Evolutionary conservation across 805 yeast species (phyloP), one percentile per base, ranked within the genome.

Genomic region (Wickerhamiella domercqiae): DNA sequence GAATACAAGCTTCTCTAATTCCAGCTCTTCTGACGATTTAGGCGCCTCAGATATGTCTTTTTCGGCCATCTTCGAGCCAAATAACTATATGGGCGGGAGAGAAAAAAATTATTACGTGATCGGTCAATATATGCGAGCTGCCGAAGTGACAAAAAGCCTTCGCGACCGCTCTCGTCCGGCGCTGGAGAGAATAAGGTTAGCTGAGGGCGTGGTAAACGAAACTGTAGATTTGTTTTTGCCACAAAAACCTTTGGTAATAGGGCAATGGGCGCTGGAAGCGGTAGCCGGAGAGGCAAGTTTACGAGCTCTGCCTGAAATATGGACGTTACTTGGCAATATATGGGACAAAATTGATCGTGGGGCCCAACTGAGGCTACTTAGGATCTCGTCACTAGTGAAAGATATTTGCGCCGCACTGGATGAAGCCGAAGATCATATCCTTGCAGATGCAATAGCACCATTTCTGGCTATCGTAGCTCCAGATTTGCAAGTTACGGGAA

Each of bases 11-110:
- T 71, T 79, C 45, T 86, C 94, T 36, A 90, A 67, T 39, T 62
- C 68, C 31, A 75, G 48, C 57, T 90, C 98, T 54, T 83, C 95
- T 36, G 71, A 77, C 54, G 81, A 93, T 48, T 90, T 87, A 22
- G 78, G 78, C 13, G 83, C n/a, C n/a, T n/a, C 15, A 28, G 37
- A 28, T 36, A 30, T 39, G 21, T n/a, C 26, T 24, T 24, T 13
- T 9, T 9, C 13, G 13, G 26, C 21, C 22, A 24, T 7, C 21
- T 15, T 35, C 26, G 17, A 5, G 33, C 38, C 40, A 47, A 42
- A 44, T 24, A 9, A 9, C n/a, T n/a, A n/a, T n/a, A n/a, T n/a
- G n/a, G n/a, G 9, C 26, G 13, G 26, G 26, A 9, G 13, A 9
- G 11, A 13, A 9, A 24, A 24, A 24, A 24, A 24, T 9, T 24